Evolutionary conservation across 805 yeast species (phyloP), one percentile per base, ranked within the genome.

Genomic region (Wickerhamiella kurtzmanii): DNA sequence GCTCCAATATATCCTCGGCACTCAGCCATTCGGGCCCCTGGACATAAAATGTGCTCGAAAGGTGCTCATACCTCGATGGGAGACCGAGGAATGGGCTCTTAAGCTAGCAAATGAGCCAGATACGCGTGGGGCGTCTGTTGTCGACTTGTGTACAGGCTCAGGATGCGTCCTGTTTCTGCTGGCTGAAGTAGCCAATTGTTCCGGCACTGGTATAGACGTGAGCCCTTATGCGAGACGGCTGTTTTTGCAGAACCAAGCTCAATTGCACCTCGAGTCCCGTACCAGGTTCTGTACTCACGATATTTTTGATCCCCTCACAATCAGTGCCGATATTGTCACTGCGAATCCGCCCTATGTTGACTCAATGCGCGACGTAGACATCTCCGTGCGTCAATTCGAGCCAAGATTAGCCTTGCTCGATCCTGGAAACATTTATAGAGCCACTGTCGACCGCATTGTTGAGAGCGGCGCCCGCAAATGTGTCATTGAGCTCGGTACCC

Each of bases 261-360:
- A 16, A 39, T 49, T 43, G 44, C 50, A 35, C 16, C 9, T 41
- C 22, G 38, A 3, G 46, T 35, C n/a, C 44, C 49, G 44, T 20
- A 52, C 46, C 50, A 51, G 18, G 17, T 43, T 43, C 16, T n/a
- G 25, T 11, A 50, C 4, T 32, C 49, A 39, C 25, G 47, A 44
- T 22, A 35, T 48, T n/a, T 37, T 36, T 37, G 20, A 22, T 16
- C 50, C 55, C 13, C 46, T 48, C 22, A 42, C 19, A 25, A 19
- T 25, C 18, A 17, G 37, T 2, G 51, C 68, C 16, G 82, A 80
- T 49, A 46, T 89, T 2, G 58, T 92, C 0, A 72, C 80, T 0
- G 76, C 95, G n/a, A 89, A 89, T 55, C 98, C 98, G 0, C 98
- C 98, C 0, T 89, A 89, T 58, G 79, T 88, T 4, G 42, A 51